Base-by-base conservation (phyloP, 1,284 basidiomycete species). In the Cronartium quercuum region DNA sequence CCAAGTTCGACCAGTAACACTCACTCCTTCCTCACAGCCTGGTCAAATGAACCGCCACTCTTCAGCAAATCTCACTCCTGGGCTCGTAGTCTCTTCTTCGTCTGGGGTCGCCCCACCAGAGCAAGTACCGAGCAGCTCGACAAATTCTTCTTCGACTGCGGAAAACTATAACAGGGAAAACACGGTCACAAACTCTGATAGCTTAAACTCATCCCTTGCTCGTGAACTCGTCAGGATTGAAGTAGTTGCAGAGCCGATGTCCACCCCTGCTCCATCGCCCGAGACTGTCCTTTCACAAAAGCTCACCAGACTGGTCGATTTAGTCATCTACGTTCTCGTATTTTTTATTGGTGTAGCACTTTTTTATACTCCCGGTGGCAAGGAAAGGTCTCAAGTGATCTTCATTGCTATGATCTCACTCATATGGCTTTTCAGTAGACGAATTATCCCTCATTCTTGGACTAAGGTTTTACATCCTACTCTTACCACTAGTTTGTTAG, bases 341-440 rank as follows among this genome's bases (percentile, higher is more conserved):
- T 34, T 55, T 35, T 12, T 55, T 41, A n/a, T 66, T 21, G 65
- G 65, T 34, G 21, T 66, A 6, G 29, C 37, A 13, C 40, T 66
- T n/a, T 66, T 66, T 34, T 66, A 51, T n/a, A 66, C 65, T 12
- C 65, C 65, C 13, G 65, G 65, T 34, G 65, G 65, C 21, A n/a
- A 55, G 35, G 21, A 55, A 7, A 47, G 65, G 3, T 66, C 65
- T 35, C 65, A 51, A 51, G 42, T 55, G 10, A 21, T 66, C 18
- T 66, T 66, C 47, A 24, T 66, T 6, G 65, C 38, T 6, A 35
- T 24, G 24, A 55, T 66, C 12, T 29, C 21, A 13, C 40, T 66
- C 12, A 15, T 66, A 51, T 66, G 65, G 65, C 29, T 66, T 3
- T 66, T 66, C 35, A 66, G 65, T 38, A 18, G 65, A 12, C 38